These are phyloP conservation scores for Vitis amurensis DNA, from an alignment of 164 flowering plant species.

Conservation along the genomic window DNA sequence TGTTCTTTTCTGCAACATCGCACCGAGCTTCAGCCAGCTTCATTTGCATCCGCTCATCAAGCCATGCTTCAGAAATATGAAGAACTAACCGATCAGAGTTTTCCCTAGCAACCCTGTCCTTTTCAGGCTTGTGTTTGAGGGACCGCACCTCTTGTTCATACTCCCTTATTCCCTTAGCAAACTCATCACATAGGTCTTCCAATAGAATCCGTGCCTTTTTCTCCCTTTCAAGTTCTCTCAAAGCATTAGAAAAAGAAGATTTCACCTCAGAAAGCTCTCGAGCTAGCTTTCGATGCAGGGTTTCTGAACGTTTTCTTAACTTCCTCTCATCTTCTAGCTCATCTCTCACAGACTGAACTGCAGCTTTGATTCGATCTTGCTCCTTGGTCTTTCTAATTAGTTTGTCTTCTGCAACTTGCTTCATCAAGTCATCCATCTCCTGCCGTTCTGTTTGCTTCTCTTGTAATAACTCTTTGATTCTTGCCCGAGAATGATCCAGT, in stretches of 20 bases:
- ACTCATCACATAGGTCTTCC: conserved; percentile 90
- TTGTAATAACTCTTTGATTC: conserved; percentile 47
- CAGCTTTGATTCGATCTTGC: conserved; percentile 47
- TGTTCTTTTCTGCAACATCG: conserved; percentile 32
- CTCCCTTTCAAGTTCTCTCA: conserved; percentile 71
- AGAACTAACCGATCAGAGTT: conserved; percentile 52
- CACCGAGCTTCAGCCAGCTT: conserved; percentile 39
- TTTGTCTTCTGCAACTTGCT: conserved; percentile 54
- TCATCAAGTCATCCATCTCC: conserved; percentile 51
- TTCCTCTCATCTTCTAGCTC: conserved; percentile 76
- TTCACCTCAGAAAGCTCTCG: conserved; percentile 63
- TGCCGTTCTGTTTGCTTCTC: conserved; percentile 54
- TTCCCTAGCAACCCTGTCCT: conserved; percentile 29
- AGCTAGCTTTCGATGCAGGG: conserved; percentile 61
- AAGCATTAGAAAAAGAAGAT: conserved; percentile 41
- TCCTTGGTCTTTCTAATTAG: conserved; percentile 47
- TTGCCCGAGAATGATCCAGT: conserved; percentile 44
- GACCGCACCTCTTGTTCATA: conserved; percentile 60
- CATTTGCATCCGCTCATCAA: conserved; percentile 82
- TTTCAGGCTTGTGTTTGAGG: conserved; percentile 39
- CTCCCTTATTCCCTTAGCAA: conserved; percentile 75
- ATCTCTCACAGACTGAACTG: conserved; percentile 51
- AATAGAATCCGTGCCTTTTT: conserved; percentile 50
- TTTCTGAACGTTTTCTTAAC: conserved; percentile 68
- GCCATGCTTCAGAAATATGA: conserved; percentile 88